A percentile compares a stretch with the other conserved stretches of the same genome.
Conservation (phyloP, 2,329 filamentous ascomycete genomes). For the Fusarium solani-melongenae region DNA sequence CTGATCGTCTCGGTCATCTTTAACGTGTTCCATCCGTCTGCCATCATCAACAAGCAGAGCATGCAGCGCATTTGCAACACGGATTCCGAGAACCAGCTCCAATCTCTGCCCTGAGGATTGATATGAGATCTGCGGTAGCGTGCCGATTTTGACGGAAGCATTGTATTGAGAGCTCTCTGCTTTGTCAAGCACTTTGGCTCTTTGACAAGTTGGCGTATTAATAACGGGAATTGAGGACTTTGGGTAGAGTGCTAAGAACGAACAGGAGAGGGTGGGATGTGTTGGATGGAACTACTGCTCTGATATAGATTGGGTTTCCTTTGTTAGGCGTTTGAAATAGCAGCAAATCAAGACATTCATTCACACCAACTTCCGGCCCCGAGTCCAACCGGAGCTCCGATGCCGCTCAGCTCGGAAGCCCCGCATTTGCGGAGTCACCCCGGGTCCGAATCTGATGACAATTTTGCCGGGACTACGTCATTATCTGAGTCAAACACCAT, state of each 20-base stretch:
- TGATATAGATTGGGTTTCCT: not conserved
- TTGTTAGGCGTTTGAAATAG: not conserved
- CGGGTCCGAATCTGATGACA: not conserved
- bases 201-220: not conserved
- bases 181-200: not conserved
- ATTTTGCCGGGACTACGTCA: slow-evolving; percentile 31
- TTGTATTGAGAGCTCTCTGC: not conserved
- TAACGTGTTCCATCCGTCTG: not conserved
- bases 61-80: not conserved
- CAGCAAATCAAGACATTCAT: not conserved
- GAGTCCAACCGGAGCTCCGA: not conserved
- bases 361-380: not conserved
- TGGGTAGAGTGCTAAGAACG: not conserved
- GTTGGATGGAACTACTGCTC: not conserved
- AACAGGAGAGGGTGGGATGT: not conserved
- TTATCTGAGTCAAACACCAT: slow-evolving; percentile 3
- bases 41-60: slow-evolving; percentile 5
- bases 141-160: not conserved
- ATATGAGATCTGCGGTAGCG: not conserved
- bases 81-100: slow-evolving; percentile 1
- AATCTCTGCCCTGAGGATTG: not conserved
- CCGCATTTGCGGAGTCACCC: not conserved
- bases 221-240: not conserved
- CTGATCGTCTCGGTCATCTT: not conserved
- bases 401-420: not conserved